Percentiles rank a stretch among this genome's conserved stretches.
Evolutionary conservation across 257 asterid genomes (phyloP).

Genomic region (Rauvolfia tetraphylla): DNA sequence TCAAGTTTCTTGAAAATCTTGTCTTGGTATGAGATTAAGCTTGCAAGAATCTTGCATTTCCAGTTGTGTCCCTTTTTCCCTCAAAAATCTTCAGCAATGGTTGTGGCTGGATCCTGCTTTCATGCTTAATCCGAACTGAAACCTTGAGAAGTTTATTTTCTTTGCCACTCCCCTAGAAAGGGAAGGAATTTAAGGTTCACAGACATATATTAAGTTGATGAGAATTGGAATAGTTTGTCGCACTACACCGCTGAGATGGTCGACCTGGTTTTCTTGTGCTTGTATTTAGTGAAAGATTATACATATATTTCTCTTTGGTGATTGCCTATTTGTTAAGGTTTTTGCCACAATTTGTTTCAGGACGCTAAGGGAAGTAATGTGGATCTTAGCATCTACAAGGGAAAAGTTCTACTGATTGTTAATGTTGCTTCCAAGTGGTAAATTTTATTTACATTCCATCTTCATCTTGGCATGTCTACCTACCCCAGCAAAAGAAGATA

Average conservation of each 20-base stretch:
- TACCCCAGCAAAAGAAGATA: not conserved
- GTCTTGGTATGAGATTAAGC: not conserved
- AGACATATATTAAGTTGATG: no score
- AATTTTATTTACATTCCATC: not conserved
- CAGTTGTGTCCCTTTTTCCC: not conserved
- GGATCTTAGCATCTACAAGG: constrained; percentile 53
- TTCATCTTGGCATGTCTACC: not conserved
- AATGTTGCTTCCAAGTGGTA: constrained; percentile 86
- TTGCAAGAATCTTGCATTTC: not conserved
- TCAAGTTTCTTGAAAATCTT: not conserved
- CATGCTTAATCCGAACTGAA: no score
- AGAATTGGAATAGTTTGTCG: not conserved
- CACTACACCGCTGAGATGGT: not conserved
- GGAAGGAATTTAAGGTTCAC: not conserved
- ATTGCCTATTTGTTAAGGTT: not conserved
- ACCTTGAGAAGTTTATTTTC: not conserved
- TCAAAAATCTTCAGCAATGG: not conserved
- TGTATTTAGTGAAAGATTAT: no score
- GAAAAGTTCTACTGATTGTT: constrained; percentile 56
- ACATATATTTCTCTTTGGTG: not conserved
- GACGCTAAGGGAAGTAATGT: constrained; percentile 38
- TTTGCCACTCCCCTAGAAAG: not conserved
- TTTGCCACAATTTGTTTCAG: constrained; percentile 11
- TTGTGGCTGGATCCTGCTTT: no score
- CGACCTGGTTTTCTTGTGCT: no score